Percentiles rank a stretch among this genome's conserved stretches.
Evolutionary conservation across 371 early-diverging fungal genomes (phyloP).

Genomic region (Thermomucor indicae-seudaticae): DNA sequence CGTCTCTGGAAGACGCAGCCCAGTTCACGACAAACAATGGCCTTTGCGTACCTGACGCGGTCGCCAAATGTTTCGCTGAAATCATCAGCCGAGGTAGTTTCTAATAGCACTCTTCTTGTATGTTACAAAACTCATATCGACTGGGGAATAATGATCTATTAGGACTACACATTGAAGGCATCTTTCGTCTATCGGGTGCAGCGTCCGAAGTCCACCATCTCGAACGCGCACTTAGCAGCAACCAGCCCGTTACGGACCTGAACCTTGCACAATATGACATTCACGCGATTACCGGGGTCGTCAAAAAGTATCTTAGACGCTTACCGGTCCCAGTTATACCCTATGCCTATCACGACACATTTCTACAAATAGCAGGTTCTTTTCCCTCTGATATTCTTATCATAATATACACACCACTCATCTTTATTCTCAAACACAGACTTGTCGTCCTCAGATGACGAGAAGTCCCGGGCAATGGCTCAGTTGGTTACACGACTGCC

Average conservation of each 20-base stretch:
- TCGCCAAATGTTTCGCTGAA: constrained; percentile 20
- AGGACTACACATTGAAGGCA: constrained; percentile 37
- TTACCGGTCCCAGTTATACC: constrained; percentile 44
- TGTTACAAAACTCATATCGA: background rate
- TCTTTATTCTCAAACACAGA: no score
- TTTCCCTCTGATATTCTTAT: no score
- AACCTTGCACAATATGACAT: constrained; percentile 31
- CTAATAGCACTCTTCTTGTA: background rate
- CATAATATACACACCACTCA: no score
- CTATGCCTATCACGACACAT: constrained; percentile 23
- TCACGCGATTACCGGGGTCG: constrained; percentile 39
- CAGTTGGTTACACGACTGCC: constrained; percentile 24
- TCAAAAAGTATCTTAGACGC: constrained; percentile 39
- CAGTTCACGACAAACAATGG: constrained; percentile 12
- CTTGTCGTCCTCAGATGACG: no score
- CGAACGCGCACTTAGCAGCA: constrained; percentile 19
- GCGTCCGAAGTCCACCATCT: constrained; percentile 31
- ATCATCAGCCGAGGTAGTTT: constrained; percentile 17
- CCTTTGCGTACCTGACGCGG: constrained; percentile 18
- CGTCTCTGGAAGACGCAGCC: constrained; percentile 15
- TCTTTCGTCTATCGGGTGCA: constrained; percentile 47
- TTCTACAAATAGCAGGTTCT: constrained; percentile 6
- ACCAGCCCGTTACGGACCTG: constrained; percentile 21
- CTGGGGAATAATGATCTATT: background rate
- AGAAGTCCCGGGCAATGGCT: constrained; percentile 5